phyloP scores from a whole-genome alignment of 768 basidiomycete species.

The Psilocybe tampanensis region DNA sequence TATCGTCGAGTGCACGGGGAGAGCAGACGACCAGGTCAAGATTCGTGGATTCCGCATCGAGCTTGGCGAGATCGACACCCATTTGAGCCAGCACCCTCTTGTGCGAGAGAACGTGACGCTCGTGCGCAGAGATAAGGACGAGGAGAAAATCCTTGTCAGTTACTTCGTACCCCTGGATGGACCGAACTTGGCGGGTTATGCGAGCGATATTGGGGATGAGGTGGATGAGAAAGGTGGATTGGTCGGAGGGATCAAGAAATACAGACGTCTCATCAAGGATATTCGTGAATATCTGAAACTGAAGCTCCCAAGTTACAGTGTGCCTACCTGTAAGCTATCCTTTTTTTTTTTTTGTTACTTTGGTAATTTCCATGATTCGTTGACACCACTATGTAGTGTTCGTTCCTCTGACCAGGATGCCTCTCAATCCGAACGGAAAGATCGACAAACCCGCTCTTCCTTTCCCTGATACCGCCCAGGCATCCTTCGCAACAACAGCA shows the following conservation, averaged over 20 bases:
- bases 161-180: slow-evolving; percentile 93
- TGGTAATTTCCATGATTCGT: background rate
- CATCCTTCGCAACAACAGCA: slow-evolving; percentile 47
- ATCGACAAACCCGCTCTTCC: slow-evolving; percentile 98
- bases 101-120: slow-evolving; percentile 98
- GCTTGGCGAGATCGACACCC: slow-evolving; percentile 95
- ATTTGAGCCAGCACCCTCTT: slow-evolving; percentile 90
- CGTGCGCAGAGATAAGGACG: slow-evolving; percentile 96
- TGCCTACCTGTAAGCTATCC: slow-evolving; percentile 88
- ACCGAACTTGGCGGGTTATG: slow-evolving; percentile 64
- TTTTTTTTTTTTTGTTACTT: slow-evolving; percentile 17
- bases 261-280: slow-evolving; percentile 87
- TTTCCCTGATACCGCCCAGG: slow-evolving; percentile 94
- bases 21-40: slow-evolving; percentile 99
- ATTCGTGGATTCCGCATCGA: slow-evolving; percentile 99
- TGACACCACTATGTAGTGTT: slow-evolving; percentile 62
- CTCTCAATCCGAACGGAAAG: slow-evolving; percentile 98
- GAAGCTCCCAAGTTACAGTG: slow-evolving; percentile 93
- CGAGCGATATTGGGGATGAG: slow-evolving; percentile 62
- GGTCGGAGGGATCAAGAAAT: slow-evolving; percentile 78
- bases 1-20: slow-evolving; percentile 93
- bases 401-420: slow-evolving; percentile 93
- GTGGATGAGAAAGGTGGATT: slow-evolving; percentile 62
- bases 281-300: slow-evolving; percentile 95
- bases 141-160: slow-evolving; percentile 97